Conservation (phyloP, 2,329 filamentous ascomycete species). For the Xylogone sp. region DNA sequence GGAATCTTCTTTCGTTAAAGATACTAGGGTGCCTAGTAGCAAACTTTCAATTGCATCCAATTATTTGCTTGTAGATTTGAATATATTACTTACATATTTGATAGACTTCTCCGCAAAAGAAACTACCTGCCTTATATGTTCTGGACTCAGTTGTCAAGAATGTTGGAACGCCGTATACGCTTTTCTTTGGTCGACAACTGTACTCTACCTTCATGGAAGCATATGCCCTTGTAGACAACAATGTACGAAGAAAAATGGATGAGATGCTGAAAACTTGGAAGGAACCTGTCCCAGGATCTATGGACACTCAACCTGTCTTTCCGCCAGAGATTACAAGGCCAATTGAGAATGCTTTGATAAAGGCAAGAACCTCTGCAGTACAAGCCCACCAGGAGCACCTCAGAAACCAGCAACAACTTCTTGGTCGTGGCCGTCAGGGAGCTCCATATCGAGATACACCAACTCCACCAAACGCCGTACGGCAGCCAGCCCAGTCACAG, state of each 20-base stretch:
- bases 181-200: slow-evolving; percentile 88
- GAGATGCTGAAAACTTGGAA: slow-evolving; percentile 99
- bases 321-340: slow-evolving; percentile 79
- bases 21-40: slow-evolving; percentile 14
- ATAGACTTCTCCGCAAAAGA: slow-evolving; percentile 82
- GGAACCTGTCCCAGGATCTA: slow-evolving; percentile 87
- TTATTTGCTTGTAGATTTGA: slow-evolving; percentile 10
- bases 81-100: slow-evolving; percentile 21
- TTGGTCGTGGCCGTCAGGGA: slow-evolving; percentile 46
- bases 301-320: slow-evolving; percentile 91
- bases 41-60: slow-evolving; percentile 18
- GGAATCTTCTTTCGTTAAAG: slow-evolving; percentile 37
- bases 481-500: slow-evolving; percentile 19
- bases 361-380: slow-evolving; percentile 60
- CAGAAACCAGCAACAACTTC: slow-evolving; percentile 52
- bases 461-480: slow-evolving; percentile 59
- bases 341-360: slow-evolving; percentile 92
- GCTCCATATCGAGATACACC: slow-evolving; percentile 68
- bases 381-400: slow-evolving; percentile 55
- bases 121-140: slow-evolving; percentile 93
- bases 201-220: slow-evolving; percentile 97
- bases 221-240: slow-evolving; percentile 81
- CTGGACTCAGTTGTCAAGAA: slow-evolving; percentile 99
- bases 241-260: slow-evolving; percentile 86
- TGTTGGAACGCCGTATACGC: slow-evolving; percentile 93